These are phyloP conservation scores for Colletotrichum falcatum DNA, from an alignment of 2,329 filamentous ascomycete genomes.

Conservation along the genomic window DNA sequence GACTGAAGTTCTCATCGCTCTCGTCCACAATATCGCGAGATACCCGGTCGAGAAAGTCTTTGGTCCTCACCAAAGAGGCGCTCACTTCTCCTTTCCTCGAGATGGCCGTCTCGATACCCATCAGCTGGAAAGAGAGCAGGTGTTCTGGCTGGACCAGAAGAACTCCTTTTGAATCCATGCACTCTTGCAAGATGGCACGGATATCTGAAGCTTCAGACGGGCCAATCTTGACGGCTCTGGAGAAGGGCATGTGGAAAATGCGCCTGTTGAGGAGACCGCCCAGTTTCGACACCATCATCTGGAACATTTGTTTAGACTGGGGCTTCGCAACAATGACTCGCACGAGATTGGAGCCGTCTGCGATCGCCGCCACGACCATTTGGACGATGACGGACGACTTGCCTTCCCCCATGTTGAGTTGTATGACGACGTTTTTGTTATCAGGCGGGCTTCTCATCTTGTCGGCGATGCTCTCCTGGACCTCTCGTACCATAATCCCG, in stretches of 20 bases:
- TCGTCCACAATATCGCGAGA: conserved; percentile 73
- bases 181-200: conserved; percentile 55
- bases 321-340: conserved; percentile 72
- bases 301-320: conserved; percentile 69
- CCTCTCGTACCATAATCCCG: conserved; percentile 68
- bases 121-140: conserved; percentile 71
- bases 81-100: conserved; percentile 48
- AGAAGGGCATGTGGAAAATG: conserved; percentile 70
- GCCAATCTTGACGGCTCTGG: conserved; percentile 57
- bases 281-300: conserved; percentile 66
- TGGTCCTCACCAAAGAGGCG: conserved; percentile 51
- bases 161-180: conserved; percentile 63
- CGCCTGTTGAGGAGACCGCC: conserved; percentile 66
- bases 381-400: conserved; percentile 79
- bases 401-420: conserved; percentile 79
- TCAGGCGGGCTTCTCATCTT: conserved; percentile 63
- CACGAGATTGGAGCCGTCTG: conserved; percentile 62
- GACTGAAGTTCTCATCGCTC: conserved; percentile 72
- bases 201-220: conserved; percentile 51
- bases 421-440: conserved; percentile 65
- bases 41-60: conserved; percentile 57
- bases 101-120: conserved; percentile 65
- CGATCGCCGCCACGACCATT: conserved; percentile 67
- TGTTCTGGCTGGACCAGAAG: conserved; percentile 74
- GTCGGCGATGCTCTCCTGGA: conserved; percentile 68